Evolutionary conservation across 2,329 filamentous ascomycete species (phyloP).

Genomic region (Pseudogymnoascus destructans): DNA sequence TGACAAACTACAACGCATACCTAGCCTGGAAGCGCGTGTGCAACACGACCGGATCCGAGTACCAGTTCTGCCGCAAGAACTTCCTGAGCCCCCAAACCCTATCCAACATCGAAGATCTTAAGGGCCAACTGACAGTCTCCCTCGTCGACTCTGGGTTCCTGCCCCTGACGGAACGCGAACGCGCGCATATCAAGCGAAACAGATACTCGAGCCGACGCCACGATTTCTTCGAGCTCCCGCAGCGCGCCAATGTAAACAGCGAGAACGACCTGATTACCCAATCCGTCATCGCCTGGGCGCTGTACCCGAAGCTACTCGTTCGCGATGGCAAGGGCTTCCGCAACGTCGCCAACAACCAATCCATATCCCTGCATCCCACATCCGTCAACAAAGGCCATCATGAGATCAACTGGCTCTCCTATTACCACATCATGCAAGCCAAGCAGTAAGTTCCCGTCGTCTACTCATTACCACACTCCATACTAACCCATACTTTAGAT

Average conservation of each 20-base stretch:
- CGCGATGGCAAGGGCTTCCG: conserved; percentile 78
- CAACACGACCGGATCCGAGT: conserved; percentile 57
- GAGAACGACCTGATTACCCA: conserved; percentile 67
- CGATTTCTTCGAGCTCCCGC: conserved; percentile 68
- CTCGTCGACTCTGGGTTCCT: conserved; percentile 79
- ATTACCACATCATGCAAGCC: conserved; percentile 95
- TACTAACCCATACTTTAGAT: conserved; percentile 33
- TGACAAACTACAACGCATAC: conserved; percentile 93
- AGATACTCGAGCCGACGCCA: conserved; percentile 54
- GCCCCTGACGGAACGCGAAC: conserved; percentile 59
- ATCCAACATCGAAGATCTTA: conserved; percentile 86
- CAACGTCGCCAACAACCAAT: conserved; percentile 86
- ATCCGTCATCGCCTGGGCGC: conserved; percentile 81
- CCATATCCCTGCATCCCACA: conserved; percentile 72
- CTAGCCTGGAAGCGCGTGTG: conserved; percentile 76
- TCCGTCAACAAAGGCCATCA: conserved; percentile 70
- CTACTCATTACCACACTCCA: not conserved
- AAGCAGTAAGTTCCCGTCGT: conserved; percentile 45
- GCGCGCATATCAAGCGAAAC: conserved; percentile 33
- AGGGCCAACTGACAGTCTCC: conserved; percentile 75
- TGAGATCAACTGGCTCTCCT: conserved; percentile 71
- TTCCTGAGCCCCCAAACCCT: conserved; percentile 83
- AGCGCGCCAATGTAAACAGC: conserved; percentile 60
- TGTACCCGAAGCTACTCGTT: conserved; percentile 85
- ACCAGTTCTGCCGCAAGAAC: conserved; percentile 87